These are phyloP conservation scores for Colletotrichum spaethianum DNA, from an alignment of 2,329 filamentous ascomycete species.

Conservation along the genomic window DNA sequence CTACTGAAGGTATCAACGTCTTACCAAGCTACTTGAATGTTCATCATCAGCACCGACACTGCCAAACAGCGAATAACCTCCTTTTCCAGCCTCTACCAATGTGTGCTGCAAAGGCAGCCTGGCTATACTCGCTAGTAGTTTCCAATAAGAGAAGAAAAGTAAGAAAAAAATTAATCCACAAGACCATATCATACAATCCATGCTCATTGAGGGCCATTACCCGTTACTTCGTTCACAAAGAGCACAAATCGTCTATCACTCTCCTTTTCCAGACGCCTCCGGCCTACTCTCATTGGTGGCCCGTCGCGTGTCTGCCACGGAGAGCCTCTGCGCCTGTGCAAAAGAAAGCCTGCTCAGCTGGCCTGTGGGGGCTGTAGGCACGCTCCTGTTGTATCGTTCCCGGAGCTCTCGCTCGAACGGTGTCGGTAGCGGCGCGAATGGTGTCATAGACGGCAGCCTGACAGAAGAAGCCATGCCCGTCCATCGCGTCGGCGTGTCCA, in stretches of 20 bases:
- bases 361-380: slow-evolving; percentile 11
- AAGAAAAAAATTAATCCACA: background rate
- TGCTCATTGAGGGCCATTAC: background rate
- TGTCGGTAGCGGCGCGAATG: slow-evolving; percentile 58
- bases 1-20: background rate
- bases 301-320: slow-evolving; percentile 15
- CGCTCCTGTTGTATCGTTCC: slow-evolving; percentile 39
- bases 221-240: background rate
- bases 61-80: background rate
- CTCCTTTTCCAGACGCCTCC: background rate
- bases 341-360: slow-evolving; percentile 33
- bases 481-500: slow-evolving; percentile 63
- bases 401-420: slow-evolving; percentile 57
- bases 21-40: background rate
- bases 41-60: background rate
- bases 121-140: slow-evolving; percentile 5
- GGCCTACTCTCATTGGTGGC: background rate
- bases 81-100: background rate
- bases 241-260: background rate
- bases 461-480: slow-evolving; percentile 58
- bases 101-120: background rate
- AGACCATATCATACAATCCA: background rate
- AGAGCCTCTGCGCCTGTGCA: slow-evolving; percentile 29
- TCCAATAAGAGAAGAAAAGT: background rate
- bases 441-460: slow-evolving; percentile 58